These are phyloP conservation scores for Colletotrichum lini DNA, from an alignment of 2,329 filamentous ascomycete species.

Conservation along the genomic window DNA sequence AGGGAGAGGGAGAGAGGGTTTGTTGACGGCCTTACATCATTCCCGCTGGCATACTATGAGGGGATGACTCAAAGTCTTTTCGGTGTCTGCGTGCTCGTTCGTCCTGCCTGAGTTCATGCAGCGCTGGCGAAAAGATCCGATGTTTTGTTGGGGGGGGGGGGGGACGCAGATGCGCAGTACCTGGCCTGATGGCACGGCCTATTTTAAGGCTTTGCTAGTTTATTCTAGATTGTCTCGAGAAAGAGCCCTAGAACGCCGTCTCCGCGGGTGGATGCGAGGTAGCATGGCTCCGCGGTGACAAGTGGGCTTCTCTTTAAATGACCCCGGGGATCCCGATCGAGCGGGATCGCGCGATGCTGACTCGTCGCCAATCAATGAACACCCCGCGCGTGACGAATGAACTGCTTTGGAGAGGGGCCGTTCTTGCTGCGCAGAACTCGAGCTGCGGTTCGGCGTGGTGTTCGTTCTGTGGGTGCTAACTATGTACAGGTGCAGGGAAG, in stretches of 20 bases:
- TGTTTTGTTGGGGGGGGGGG: neutral
- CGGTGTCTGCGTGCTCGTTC: neutral
- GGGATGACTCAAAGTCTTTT: neutral
- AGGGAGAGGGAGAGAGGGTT: neutral
- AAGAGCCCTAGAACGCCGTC: neutral
- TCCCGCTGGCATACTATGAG: conserved; percentile 10
- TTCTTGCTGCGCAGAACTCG: conserved; percentile 1
- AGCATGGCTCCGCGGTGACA: too few species aligned
- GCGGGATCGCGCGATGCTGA: conserved; percentile 4
- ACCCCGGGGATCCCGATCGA: neutral
- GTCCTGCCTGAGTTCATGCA: neutral
- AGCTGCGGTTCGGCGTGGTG: conserved; percentile 15
- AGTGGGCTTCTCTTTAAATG: neutral
- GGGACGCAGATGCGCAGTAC: neutral
- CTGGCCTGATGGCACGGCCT: neutral
- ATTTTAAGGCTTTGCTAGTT: conserved; percentile 1
- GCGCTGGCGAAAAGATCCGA: neutral
- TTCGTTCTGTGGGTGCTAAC: conserved; percentile 5
- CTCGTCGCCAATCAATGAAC: conserved; percentile 13
- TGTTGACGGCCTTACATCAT: conserved; percentile 17
- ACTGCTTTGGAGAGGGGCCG: neutral
- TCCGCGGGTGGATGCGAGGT: too few species aligned
- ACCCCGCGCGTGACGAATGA: neutral
- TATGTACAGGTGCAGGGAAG: neutral
- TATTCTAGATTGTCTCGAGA: conserved; percentile 2